A percentile compares a stretch with the other conserved stretches of the same genome.
These are phyloP conservation scores for Wallacemonas rigidus DNA, from an alignment of 208 protist genomes.

Conservation along the genomic window DNA sequence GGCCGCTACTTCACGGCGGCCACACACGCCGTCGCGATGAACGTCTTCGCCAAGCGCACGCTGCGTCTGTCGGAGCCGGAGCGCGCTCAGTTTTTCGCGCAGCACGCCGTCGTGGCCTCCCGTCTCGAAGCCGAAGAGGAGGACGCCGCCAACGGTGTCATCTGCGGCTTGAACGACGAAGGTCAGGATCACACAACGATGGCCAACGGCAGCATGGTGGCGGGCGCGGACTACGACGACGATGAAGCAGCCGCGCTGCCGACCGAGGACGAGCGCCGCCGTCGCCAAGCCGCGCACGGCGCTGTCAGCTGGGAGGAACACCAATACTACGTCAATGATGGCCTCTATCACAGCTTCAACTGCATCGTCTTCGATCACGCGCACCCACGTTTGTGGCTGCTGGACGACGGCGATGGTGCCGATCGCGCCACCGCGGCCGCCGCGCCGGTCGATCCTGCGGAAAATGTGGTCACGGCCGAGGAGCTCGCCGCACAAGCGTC, in stretches of 20 bases:
- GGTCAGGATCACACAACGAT: neutral
- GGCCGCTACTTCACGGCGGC: conserved; percentile 83
- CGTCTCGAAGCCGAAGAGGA: conserved; percentile 5
- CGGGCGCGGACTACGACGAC: conserved; percentile 26
- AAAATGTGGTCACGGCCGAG: neutral
- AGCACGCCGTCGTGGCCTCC: neutral
- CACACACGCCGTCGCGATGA: conserved; percentile 64
- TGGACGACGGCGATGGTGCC: conserved; percentile 39
- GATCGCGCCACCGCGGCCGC: neutral
- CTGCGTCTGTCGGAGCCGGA: conserved; percentile 28
- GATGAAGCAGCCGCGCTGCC: conserved; percentile 17
- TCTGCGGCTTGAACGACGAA: neutral
- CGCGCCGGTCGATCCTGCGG: neutral
- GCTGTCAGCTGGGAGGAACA: conserved; percentile 32
- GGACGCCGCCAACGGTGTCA: neutral
- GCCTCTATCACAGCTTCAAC: conserved; percentile 88
- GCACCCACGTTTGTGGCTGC: conserved; percentile 47
- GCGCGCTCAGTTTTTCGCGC: neutral
- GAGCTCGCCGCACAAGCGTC: neutral
- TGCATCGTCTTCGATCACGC: conserved; percentile 85
- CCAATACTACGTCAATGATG: conserved; percentile 89
- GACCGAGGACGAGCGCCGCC: neutral
- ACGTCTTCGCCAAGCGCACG: conserved; percentile 61
- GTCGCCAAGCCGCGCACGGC: neutral
- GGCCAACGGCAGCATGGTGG: neutral